phyloP scores from a whole-genome alignment of 768 basidiomycete species.

The Leccinum uliginosum region DNA sequence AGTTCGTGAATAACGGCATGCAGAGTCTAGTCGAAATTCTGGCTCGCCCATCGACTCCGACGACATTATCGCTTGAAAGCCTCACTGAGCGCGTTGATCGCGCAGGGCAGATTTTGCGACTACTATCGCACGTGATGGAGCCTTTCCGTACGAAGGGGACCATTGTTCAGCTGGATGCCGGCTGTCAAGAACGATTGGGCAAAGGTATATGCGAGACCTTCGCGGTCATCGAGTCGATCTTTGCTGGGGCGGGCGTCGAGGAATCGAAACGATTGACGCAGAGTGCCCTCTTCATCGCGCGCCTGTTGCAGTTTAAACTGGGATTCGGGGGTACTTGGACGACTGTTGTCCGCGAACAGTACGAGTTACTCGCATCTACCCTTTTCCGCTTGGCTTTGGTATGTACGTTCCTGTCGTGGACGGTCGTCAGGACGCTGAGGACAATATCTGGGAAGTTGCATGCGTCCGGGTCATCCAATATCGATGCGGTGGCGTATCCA shows the following conservation, averaged over 20 bases:
- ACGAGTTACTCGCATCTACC: constrained; percentile 36
- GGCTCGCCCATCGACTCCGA: constrained; percentile 25
- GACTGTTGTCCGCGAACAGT: constrained; percentile 41
- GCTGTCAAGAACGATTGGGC: constrained; percentile 54
- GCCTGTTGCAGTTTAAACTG: constrained; percentile 69
- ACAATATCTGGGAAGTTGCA: constrained; percentile 40
- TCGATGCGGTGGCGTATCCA: constrained; percentile 57
- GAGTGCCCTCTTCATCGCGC: constrained; percentile 52
- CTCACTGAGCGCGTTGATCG: constrained; percentile 43
- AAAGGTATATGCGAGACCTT: constrained; percentile 46
- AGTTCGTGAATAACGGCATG: constrained; percentile 78
- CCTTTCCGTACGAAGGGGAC: constrained; percentile 52
- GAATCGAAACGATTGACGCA: constrained; percentile 32
- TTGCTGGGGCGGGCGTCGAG: constrained; percentile 23
- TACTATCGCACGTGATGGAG: constrained; percentile 64
- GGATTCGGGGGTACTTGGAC: constrained; percentile 63
- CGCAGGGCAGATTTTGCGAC: constrained; percentile 64
- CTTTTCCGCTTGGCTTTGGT: constrained; percentile 54
- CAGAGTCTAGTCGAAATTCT: constrained; percentile 59
- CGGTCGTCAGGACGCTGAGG: neutral
- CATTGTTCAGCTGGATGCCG: constrained; percentile 44
- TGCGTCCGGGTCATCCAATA: constrained; percentile 43
- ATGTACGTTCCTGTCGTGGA: constrained; percentile 23
- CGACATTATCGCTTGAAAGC: constrained; percentile 21
- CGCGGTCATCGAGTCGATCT: constrained; percentile 34